Conservation (phyloP, 306 rosid genomes). For the Crataegus laevigata region DNA sequence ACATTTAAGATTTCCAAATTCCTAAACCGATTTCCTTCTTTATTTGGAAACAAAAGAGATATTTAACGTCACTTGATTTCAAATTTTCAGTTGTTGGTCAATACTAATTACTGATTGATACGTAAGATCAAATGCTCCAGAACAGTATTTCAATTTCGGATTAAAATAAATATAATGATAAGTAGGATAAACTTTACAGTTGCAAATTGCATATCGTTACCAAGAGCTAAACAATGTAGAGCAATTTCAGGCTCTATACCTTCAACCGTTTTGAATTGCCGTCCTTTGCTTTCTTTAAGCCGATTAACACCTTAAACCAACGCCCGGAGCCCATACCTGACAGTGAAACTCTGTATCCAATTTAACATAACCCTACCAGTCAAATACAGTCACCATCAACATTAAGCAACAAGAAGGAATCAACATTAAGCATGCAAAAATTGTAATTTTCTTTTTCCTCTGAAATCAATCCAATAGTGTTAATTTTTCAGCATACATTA, state of each 20-base stretch:
- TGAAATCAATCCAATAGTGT: conserved; percentile 6
- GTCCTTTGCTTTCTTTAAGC: conserved; percentile 48
- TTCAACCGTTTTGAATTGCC: conserved; percentile 59
- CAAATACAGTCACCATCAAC: conserved; percentile 24
- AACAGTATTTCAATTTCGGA: not conserved
- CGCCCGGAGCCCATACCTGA: conserved; percentile 78
- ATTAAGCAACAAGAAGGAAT: conserved; percentile 10
- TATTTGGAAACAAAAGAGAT: not conserved
- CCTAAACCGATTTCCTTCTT: not conserved
- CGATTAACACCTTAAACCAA: conserved; percentile 75
- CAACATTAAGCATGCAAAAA: not conserved
- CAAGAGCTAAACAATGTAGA: not conserved
- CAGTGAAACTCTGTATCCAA: conserved; percentile 19
- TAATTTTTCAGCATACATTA: not conserved
- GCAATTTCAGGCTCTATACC: conserved; percentile 33
- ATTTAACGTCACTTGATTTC: not conserved
- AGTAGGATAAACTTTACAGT: not conserved
- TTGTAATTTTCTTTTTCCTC: not conserved
- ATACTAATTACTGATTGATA: not conserved
- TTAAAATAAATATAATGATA: not conserved
- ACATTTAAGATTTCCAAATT: conserved; percentile 5
- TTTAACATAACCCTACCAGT: conserved; percentile 38
- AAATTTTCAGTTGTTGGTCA: conserved; percentile 1
- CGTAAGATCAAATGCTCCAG: not conserved
- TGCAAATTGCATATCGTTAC: not conserved